Base-by-base conservation (phyloP, 768 basidiomycete species). In the Hericium erinaceus region DNA sequence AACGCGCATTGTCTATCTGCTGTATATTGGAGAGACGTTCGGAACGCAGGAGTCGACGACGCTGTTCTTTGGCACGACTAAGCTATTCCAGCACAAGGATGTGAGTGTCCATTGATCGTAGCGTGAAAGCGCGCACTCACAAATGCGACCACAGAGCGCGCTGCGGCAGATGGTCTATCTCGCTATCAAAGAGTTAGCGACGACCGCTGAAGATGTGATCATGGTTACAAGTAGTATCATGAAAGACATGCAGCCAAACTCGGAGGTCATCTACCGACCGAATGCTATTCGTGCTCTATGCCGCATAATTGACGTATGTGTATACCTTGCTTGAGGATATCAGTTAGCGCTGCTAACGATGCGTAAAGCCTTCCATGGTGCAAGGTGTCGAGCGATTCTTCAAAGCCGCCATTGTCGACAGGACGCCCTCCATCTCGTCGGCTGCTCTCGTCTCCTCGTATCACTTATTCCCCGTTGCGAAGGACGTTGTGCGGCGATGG, bases 241-340 rank as follows among this genome's bases (percentile, higher is more conserved):
- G 95, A 98, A 98, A 77, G 97, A 99, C 68, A 99, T 98, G 93
- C 97, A 99, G 67, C 89, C 95, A 56, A 98, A 97, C 69, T 87
- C 93, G 52, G 97, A 99, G 73, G 95, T 98, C 66, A 93, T 99
- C 60, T 99, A 99, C 73, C 81, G 97, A 56, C 92, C 97, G 37
- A 99, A 99, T 71, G 89, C 97, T 15, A 99, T 98, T 64, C 85
- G 97, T 62, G 95, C 95, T 7, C 77, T 99, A 6, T 94, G 93
- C 72, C 81, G 94, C 61, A 95, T 99, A 69, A 95, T 98, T 65
- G 97, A 99, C 70, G 97, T 98, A 72, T 69, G 94, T 83, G 9
- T 16, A 22, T 15, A 3, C 26, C 22, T 9, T 26, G 13, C 24
- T 11, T 18, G 15, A 51, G 41, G 11, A 39, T 54, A 39, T 46